These are phyloP conservation scores for Mortierella hygrophila DNA, from an alignment of 192 early-diverging fungal genomes.

Conservation along the genomic window DNA sequence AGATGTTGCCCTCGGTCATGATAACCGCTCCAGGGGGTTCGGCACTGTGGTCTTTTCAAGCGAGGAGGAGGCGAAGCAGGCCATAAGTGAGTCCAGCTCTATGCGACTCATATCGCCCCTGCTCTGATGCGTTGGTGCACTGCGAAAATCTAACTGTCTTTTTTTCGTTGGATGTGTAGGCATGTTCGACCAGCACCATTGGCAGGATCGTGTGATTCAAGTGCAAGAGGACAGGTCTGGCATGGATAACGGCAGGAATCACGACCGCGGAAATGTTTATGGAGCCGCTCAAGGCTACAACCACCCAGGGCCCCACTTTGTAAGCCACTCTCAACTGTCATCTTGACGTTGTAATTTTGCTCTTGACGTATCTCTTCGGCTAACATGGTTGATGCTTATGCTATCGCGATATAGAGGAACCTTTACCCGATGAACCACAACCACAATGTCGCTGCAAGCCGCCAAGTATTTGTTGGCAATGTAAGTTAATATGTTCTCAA, in stretches of 20 bases:
- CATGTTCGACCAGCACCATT: constrained; percentile 75
- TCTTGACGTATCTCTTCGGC: background rate
- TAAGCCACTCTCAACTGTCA: constrained; percentile 4
- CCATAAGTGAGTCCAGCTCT: constrained; percentile 60
- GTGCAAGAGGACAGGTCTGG: constrained; percentile 78
- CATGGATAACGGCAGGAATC: constrained; percentile 54
- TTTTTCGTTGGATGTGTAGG: constrained; percentile 27
- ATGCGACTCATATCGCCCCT: background rate
- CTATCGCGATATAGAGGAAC: constrained; percentile 21
- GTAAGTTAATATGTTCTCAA: constrained; percentile 52
- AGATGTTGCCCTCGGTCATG: constrained; percentile 69
- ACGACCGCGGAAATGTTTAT: constrained; percentile 5
- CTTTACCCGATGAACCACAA: constrained; percentile 30
- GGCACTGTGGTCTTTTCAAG: constrained; percentile 77
- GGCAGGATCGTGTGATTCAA: constrained; percentile 79
- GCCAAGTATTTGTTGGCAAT: constrained; percentile 83
- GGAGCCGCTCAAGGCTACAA: constrained; percentile 2
- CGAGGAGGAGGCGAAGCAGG: constrained; percentile 77
- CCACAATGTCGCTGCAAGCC: constrained; percentile 39
- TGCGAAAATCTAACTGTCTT: background rate
- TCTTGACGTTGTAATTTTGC: background rate
- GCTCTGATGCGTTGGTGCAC: background rate
- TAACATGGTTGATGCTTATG: background rate
- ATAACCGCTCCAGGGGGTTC: constrained; percentile 78
- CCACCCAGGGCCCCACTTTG: constrained; percentile 22